Conservation (phyloP, 2,329 filamentous ascomycete genomes). For the Arthrinium puccinioides region DNA sequence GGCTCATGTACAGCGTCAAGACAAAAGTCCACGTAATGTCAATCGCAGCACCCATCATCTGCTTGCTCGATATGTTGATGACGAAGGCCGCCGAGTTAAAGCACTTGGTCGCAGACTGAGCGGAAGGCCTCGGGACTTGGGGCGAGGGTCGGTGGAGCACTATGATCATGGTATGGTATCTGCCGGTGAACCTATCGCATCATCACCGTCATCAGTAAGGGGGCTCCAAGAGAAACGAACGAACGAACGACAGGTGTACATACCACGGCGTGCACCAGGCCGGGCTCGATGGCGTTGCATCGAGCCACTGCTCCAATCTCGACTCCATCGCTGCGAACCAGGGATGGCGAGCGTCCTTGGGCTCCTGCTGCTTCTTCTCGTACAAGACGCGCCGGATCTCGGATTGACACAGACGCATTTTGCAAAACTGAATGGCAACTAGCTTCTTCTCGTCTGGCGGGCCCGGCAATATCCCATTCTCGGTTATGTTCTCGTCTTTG, state of each 20-base stretch:
- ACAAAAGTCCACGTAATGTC: conserved; percentile 95
- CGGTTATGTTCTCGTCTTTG: conserved; percentile 76
- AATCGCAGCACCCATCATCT: conserved; percentile 67
- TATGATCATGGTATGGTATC: conserved; percentile 83
- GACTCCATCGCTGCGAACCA: conserved; percentile 79
- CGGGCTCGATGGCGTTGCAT: conserved; percentile 64
- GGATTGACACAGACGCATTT: conserved; percentile 79
- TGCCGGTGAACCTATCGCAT: conserved; percentile 49
- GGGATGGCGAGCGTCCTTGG: conserved; percentile 71
- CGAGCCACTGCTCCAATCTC: conserved; percentile 74
- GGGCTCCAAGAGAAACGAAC: not conserved
- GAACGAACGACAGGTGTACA: conserved; percentile 20
- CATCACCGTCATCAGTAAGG: conserved; percentile 9
- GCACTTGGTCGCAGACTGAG: conserved; percentile 71
- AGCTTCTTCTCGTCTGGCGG: conserved; percentile 76
- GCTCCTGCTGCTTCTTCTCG: conserved; percentile 71
- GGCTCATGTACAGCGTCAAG: conserved; percentile 79
- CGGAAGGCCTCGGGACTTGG: conserved; percentile 79
- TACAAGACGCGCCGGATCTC: conserved; percentile 85
- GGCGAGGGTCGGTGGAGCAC: conserved; percentile 87
- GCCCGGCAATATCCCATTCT: conserved; percentile 64
- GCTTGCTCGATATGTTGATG: conserved; percentile 71
- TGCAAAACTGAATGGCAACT: conserved; percentile 87
- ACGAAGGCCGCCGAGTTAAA: conserved; percentile 79
- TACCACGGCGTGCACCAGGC: conserved; percentile 75